Base-by-base conservation (phyloP, 1,139 yeast species). In the Pichia sp. region DNA sequence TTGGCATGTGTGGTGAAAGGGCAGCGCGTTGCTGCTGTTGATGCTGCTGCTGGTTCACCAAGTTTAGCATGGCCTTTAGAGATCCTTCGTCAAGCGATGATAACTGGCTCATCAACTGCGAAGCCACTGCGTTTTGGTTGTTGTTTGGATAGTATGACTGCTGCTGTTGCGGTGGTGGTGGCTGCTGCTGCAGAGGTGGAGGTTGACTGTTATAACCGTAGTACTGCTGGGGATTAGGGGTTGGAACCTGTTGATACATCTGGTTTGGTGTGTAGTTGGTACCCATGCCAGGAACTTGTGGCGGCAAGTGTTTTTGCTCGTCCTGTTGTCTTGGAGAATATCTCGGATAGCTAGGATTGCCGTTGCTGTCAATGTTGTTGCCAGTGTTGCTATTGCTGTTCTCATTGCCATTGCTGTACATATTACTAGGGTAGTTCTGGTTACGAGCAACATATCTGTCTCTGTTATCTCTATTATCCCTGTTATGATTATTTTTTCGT, bases 41-140 rank as follows among this genome's bases (percentile, higher is more conserved):
- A 1, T 54, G 61, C 49, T 58, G 58, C 60, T 45, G 59, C 58
- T 32, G 61, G 16, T 32, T 55, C 47, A 54, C 58, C 49, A 56
- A 23, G 34, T 45, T 15, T 23, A 59, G 16, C 60, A 59, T 55
- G 1, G 58, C 50, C 46, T 59, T 55, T 47, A 59, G 49, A 13
- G 59, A 49, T 6, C 52, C 49, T 42, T 51, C 59, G 49, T 62
- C 53, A 55, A 64, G 44, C 56, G 63, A 31, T 54, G 66, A 44
- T 65, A 70, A 29, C 32, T 45, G 34, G 62, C 69, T 45, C 66
- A 74, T 3, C 60, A 70, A 19, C 64, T 71, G 38, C 59, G 73
- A 31, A 65, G 72, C 45, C 61, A 72, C 19, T 67, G 72, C 6
- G 56, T 31, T 30, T 45, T 15, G 23, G 15, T 31, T 46, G 8